Conservation (phyloP, 2,329 filamentous ascomycete species). For the Trichoderma oligosporum region DNA sequence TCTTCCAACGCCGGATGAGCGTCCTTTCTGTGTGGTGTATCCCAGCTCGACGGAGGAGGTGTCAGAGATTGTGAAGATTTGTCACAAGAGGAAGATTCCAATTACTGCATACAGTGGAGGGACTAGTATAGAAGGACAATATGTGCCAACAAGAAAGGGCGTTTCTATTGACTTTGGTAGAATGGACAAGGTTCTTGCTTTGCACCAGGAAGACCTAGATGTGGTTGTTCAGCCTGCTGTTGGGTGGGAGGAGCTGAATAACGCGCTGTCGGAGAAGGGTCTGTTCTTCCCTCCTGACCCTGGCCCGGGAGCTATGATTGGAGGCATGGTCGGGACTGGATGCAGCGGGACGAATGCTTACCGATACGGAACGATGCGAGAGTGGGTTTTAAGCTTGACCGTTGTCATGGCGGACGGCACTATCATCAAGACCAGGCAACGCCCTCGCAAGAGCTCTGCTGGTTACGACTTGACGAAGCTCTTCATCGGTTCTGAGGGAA, state of each 20-base stretch:
- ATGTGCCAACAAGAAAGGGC: conserved; percentile 75
- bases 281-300: conserved; percentile 92
- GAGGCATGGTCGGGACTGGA: conserved; percentile 76
- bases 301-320: conserved; percentile 87
- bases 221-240: conserved; percentile 76
- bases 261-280: conserved; percentile 65
- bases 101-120: conserved; percentile 85
- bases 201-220: conserved; percentile 76
- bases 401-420: conserved; percentile 89
- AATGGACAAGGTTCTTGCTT: conserved; percentile 74
- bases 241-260: conserved; percentile 83
- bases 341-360: conserved; percentile 83
- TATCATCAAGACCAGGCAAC: conserved; percentile 81
- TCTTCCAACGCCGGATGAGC: conserved; percentile 44
- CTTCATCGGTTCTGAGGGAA: conserved; percentile 89
- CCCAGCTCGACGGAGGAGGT: conserved; percentile 78
- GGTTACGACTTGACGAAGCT: conserved; percentile 88
- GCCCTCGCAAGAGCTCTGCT: conserved; percentile 83
- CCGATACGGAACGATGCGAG: conserved; percentile 89
- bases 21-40: conserved; percentile 69
- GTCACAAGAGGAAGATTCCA: conserved; percentile 74
- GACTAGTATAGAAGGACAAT: conserved; percentile 86
- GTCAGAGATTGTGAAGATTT: conserved; percentile 82
- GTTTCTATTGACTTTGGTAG: conserved; percentile 81
- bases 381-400: conserved; percentile 84